A percentile compares a stretch with the other conserved stretches of the same genome.
These are phyloP conservation scores for Boletus semigastroideus DNA, from an alignment of 1,284 basidiomycete genomes.

Conservation along the genomic window DNA sequence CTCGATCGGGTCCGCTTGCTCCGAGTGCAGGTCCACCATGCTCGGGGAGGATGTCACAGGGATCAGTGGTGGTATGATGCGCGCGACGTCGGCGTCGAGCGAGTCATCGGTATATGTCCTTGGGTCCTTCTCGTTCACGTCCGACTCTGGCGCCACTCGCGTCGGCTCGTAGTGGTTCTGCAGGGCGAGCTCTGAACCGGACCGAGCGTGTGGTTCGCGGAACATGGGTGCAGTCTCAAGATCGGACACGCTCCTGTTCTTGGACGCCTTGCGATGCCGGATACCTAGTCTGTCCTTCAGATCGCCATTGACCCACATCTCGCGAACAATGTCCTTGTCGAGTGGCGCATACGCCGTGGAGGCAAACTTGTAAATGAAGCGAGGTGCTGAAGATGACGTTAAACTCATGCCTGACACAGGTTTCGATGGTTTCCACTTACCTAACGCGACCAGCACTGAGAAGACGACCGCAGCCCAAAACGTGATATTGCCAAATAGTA, in stretches of 20 bases:
- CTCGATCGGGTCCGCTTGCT: background rate
- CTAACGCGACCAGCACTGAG: constrained; percentile 67
- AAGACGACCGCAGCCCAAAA: constrained; percentile 84
- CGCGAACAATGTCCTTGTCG: constrained; percentile 85
- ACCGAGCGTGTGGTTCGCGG: constrained; percentile 58
- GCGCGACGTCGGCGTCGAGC: constrained; percentile 1
- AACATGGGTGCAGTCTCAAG: constrained; percentile 71
- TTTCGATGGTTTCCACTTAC: constrained; percentile 39
- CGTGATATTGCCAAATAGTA: constrained; percentile 74
- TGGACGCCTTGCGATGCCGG: constrained; percentile 51
- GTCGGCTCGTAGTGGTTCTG: constrained; percentile 45
- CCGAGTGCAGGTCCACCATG: background rate
- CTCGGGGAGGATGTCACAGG: constrained; percentile 11
- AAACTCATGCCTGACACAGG: background rate
- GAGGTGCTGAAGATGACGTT: constrained; percentile 54
- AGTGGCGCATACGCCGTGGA: constrained; percentile 66
- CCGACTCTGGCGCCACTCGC: constrained; percentile 32
- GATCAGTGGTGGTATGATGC: constrained; percentile 9
- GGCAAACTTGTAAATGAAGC: constrained; percentile 71
- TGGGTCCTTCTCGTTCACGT: constrained; percentile 16
- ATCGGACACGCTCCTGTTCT: constrained; percentile 36
- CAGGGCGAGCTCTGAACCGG: constrained; percentile 54
- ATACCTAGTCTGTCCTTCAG: constrained; percentile 84
- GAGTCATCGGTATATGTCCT: background rate
- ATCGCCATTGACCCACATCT: constrained; percentile 85